Base-by-base conservation (phyloP, 495 filamentous ascomycete species). In the Parachaetomium inaequale region DNA sequence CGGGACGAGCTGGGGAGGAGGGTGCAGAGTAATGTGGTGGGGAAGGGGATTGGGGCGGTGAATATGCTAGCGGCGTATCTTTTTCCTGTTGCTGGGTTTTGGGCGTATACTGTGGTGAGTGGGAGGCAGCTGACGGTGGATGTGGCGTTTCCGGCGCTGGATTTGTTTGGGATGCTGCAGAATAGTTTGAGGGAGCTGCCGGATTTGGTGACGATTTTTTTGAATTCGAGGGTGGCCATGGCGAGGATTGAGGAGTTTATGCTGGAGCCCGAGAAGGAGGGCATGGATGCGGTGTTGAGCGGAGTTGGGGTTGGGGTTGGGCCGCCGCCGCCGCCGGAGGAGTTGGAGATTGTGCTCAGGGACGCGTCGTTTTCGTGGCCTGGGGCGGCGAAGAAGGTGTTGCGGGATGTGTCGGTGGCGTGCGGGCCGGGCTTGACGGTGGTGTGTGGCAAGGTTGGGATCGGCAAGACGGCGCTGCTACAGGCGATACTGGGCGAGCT, bases 171-270 rank as follows among this genome's bases (percentile, higher is more conserved):
- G 0, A 85, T 91, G 85, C 75, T 93, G 31, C 88, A 92, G 63
- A 75, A 66, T 4, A 87, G 81, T 42, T 73, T 95, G 42, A 82
- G 87, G 17, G 88, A 90, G 31, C 75, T 93, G 11, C 90, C 90
- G 7, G 73, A 79, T 25, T 72, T 93, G 23, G 85, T 93, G 40
- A 89, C 87, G 4, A 79, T 84, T 0, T 72, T 93, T 23, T 78
- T 92, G 57, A 91, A 92, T 68, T 87, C 90, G 0, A 84, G 81
- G 40, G 85, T 95, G 61, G 84, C 90, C 5, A 81, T 93, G 64
- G 83, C 77, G n/a, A 84, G 91, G 63, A 87, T 95, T 50, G 88
- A 94, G 66, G 81, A 82, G 21, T 95, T 93, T 74, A 93, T 95
- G 90, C 70, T 76, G 3, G 91, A 95, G 72, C 89, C 89, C 2